Evolutionary conservation across 108 stramenopile genomes (phyloP), one percentile per base, ranked within the genome.

Genomic region (Discostella stelligeroides): DNA sequence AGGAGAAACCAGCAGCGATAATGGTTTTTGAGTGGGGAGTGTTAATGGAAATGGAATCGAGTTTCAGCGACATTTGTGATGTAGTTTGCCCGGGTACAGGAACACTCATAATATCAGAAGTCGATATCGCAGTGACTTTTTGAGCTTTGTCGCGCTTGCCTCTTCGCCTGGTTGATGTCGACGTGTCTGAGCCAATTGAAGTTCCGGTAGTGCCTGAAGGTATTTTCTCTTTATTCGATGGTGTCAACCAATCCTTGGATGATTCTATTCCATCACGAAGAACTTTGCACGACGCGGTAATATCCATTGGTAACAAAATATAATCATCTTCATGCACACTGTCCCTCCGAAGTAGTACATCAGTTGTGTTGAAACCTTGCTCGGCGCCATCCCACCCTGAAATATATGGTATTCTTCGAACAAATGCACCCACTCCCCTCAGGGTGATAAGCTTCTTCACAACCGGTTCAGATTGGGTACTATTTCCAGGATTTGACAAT

Each of bases 121-220:
- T 53, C 51, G 51, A 27, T 46, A 4, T 63, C 59, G 43, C 41
- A n/a, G 47, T 14, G 12, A 23, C 39, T 30, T 27, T 47, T 60
- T 18, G 73, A 55, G 14, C 51, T 61, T 84, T 86, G 57, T 90
- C 87, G 1, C 89, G 72, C 66, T 90, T 88, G 1, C 76, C 85
- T 72, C 89, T 71, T 50, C 89, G 72, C 64, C 60, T 65, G 43
- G 76, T 79, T 9, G 67, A 60, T 8, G 68, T 60, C 58, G 62
- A 68, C 38, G 37, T 63, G 4, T 55, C 42, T 50, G 58, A 74
- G 10, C 24, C 49, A 54, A 39, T 15, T 12, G 53, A 47, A 38
- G 68, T 20, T 30, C 24, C 57, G 58, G 14, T 18, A 7, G 41
- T 53, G 8, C 60, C 61, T 42, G 34, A 21, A 13, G 41, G 56